These are phyloP conservation scores for Blumeriella jaapii DNA, from an alignment of 2,329 filamentous ascomycete genomes.

Conservation along the genomic window DNA sequence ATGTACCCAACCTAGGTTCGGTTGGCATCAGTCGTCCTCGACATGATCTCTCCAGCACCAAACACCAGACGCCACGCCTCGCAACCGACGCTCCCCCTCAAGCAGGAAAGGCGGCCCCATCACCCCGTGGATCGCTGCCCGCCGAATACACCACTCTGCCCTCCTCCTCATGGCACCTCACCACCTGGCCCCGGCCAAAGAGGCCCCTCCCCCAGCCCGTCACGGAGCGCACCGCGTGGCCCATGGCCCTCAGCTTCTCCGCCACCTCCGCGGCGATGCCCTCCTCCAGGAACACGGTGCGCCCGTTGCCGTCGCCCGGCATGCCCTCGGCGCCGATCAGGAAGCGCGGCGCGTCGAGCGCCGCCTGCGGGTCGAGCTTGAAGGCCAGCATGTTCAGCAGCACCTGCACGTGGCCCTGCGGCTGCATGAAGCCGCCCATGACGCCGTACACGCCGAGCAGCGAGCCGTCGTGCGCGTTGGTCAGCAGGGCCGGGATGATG, in stretches of 20 bases:
- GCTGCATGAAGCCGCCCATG: slow-evolving; percentile 98
- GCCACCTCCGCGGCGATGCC: slow-evolving; percentile 61
- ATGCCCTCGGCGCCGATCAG: slow-evolving; percentile 66
- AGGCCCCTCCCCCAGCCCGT: slow-evolving; percentile 51
- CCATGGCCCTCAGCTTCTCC: slow-evolving; percentile 53
- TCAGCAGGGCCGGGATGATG: slow-evolving; percentile 88
- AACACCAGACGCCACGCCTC: too few species aligned
- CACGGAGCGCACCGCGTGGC: slow-evolving; percentile 62
- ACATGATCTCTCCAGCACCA: too few species aligned
- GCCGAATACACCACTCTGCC: slow-evolving; percentile 68
- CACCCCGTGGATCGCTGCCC: slow-evolving; percentile 78
- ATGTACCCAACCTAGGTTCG: too few species aligned
- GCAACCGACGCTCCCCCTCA: too few species aligned
- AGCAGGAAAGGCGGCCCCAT: slow-evolving; percentile 56
- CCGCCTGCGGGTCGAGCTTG: slow-evolving; percentile 70
- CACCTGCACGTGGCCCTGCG: slow-evolving; percentile 90
- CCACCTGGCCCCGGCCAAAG: slow-evolving; percentile 84
- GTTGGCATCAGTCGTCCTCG: too few species aligned
- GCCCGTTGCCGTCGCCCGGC: slow-evolving; percentile 45
- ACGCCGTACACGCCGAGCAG: slow-evolving; percentile 85
- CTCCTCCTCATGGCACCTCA: slow-evolving; percentile 68
- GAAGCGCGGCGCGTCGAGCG: slow-evolving; percentile 81
- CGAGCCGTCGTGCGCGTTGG: slow-evolving; percentile 59
- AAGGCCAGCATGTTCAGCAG: slow-evolving; percentile 82
- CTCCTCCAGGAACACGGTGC: slow-evolving; percentile 69